phyloP scores from a whole-genome alignment of 1,284 basidiomycete genomes.

The Naganishia sp. region DNA sequence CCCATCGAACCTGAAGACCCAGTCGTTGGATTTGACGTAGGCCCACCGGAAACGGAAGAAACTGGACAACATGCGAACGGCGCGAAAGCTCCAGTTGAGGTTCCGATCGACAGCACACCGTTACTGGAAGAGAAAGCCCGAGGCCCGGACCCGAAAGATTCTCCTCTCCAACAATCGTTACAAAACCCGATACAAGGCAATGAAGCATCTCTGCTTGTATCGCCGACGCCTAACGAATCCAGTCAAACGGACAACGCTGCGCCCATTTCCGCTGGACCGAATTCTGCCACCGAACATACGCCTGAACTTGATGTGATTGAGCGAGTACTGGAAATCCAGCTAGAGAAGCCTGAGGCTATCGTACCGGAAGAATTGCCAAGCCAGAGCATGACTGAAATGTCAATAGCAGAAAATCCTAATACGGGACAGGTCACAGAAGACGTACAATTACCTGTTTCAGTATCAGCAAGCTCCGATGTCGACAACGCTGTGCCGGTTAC shows the following conservation, averaged over 20 bases:
- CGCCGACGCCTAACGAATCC: too few species aligned
- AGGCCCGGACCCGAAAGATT: too few species aligned
- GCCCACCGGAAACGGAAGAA: too few species aligned
- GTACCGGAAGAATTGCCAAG: background rate
- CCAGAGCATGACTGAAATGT: background rate
- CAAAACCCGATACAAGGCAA: too few species aligned
- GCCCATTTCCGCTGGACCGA: background rate
- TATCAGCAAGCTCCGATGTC: background rate
- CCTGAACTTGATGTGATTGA: constrained; percentile 14
- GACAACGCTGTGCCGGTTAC: constrained; percentile 1
- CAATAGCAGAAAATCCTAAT: background rate
- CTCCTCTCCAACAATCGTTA: too few species aligned
- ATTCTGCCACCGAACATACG: background rate
- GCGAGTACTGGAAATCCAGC: constrained; percentile 9
- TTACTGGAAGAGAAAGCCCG: too few species aligned
- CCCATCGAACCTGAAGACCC: background rate
- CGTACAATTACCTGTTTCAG: background rate
- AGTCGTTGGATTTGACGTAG: too few species aligned
- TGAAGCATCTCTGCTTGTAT: too few species aligned
- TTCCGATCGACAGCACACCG: too few species aligned
- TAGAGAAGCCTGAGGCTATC: background rate
- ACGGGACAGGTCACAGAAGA: constrained; percentile 14
- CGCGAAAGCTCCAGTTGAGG: too few species aligned
- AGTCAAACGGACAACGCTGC: background rate
- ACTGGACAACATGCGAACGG: too few species aligned